Evolutionary conservation across 176 grass and related monocot genomes (phyloP).

Genomic region (Cenchrus fungigraminus): DNA sequence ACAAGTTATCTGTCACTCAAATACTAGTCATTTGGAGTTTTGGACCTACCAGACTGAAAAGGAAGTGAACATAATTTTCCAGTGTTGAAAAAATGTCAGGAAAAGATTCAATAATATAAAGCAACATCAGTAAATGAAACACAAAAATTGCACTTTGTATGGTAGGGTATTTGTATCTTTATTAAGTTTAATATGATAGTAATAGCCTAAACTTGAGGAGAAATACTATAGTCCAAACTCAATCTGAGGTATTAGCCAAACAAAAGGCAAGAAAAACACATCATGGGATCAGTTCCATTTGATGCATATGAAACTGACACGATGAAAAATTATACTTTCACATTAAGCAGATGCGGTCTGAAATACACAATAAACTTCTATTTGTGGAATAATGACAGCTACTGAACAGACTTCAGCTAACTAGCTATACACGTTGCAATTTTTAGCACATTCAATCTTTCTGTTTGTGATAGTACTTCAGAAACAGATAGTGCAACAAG

Average conservation of each 20-base stretch:
- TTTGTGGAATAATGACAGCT: not conserved
- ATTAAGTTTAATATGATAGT: constrained; percentile 12
- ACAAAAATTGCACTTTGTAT: constrained; percentile 18
- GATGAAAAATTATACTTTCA: not conserved
- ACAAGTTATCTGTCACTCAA: constrained; percentile 32
- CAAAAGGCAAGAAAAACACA: constrained; percentile 21
- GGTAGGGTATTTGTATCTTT: not conserved
- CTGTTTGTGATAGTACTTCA: not conserved
- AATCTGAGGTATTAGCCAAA: constrained; percentile 8
- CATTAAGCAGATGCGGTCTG: constrained; percentile 18
- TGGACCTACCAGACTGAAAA: constrained; percentile 31
- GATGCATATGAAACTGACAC: constrained; percentile 8
- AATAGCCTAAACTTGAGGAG: not conserved
- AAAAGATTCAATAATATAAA: constrained; percentile 16
- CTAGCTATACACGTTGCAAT: not conserved
- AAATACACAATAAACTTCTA: constrained; percentile 27
- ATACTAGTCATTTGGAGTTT: constrained; percentile 31
- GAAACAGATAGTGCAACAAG: not conserved
- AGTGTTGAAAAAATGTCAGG: constrained; percentile 20
- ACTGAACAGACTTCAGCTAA: constrained; percentile 14
- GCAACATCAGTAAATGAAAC: constrained; percentile 37
- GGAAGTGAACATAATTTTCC: constrained; percentile 18
- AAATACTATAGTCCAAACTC: constrained; percentile 23
- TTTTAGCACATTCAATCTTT: not conserved
- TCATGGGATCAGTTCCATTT: constrained; percentile 2